Conservation (phyloP, 2,329 filamentous ascomycete species). For the Tolypocladium nubicola region DNA sequence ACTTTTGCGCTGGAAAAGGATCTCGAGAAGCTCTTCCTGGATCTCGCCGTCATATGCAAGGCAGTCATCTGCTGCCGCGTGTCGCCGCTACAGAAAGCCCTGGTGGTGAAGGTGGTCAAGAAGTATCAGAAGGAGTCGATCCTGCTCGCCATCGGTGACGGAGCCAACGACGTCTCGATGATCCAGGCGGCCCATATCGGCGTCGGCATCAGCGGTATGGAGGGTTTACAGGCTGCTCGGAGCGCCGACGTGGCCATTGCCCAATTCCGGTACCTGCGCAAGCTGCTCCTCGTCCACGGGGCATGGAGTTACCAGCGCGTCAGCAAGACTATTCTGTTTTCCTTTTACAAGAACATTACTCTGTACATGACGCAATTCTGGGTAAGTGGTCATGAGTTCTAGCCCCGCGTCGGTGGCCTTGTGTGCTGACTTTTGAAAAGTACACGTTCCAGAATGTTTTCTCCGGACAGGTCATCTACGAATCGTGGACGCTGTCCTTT, state of each 20-base stretch:
- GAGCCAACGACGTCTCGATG: conserved; percentile 99
- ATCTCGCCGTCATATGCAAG: conserved; percentile 91
- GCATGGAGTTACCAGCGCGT: conserved; percentile 97
- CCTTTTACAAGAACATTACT: conserved; percentile 98
- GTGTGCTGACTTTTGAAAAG: conserved; percentile 28
- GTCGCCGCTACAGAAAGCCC: conserved; percentile 89
- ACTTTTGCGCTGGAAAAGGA: conserved; percentile 90
- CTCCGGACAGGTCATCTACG: conserved; percentile 94
- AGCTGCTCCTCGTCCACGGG: conserved; percentile 88
- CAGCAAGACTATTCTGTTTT: conserved; percentile 94
- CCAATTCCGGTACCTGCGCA: conserved; percentile 90
- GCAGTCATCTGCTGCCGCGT: conserved; percentile 98
- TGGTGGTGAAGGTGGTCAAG: conserved; percentile 97
- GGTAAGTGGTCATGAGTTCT: conserved; percentile 41
- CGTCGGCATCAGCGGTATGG: conserved; percentile 91
- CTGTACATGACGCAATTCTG: conserved; percentile 99
- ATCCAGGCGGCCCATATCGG: conserved; percentile 98
- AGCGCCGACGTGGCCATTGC: conserved; percentile 93
- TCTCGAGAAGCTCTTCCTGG: conserved; percentile 84
- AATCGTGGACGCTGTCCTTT: conserved; percentile 98
- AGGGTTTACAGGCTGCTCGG: conserved; percentile 91
- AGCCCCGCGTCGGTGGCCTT: not conserved
- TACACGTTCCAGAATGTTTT: conserved; percentile 98
- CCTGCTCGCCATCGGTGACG: conserved; percentile 90
- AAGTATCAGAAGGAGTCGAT: conserved; percentile 81